phyloP scores from a whole-genome alignment of 2,329 filamentous ascomycete species.

The Corynespora cassiicola region DNA sequence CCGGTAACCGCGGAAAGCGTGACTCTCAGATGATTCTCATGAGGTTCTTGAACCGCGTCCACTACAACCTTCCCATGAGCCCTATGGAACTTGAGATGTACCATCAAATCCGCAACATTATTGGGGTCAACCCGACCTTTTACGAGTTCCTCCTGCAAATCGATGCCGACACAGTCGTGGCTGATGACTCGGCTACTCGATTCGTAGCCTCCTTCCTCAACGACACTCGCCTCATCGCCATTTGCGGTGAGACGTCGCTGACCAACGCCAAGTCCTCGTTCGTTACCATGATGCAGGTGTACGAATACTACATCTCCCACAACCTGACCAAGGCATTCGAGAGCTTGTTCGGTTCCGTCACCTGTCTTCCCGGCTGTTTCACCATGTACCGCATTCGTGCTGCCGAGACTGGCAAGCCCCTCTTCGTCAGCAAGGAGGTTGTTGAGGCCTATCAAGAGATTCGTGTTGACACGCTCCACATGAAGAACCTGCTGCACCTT shows the following conservation, averaged over 20 bases:
- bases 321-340: conserved; percentile 97
- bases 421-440: conserved; percentile 94
- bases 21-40: conserved; percentile 96
- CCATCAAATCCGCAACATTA: conserved; percentile 99
- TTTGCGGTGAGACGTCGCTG: conserved; percentile 94
- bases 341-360: conserved; percentile 97
- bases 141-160: conserved; percentile 99
- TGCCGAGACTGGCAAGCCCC: conserved; percentile 90
- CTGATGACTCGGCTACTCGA: conserved; percentile 89
- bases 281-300: conserved; percentile 99
- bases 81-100: conserved; percentile 97
- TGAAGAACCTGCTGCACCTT: conserved; percentile 96
- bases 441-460: conserved; percentile 89
- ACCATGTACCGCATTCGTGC: conserved; percentile 98
- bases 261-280: conserved; percentile 94
- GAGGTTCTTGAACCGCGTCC: conserved; percentile 97
- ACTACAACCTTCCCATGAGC: conserved; percentile 92
- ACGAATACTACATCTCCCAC: conserved; percentile 99
- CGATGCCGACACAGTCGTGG: conserved; percentile 94
- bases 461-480: conserved; percentile 95
- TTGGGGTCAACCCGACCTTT: conserved; percentile 94
- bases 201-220: conserved; percentile 92
- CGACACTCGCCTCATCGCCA: conserved; percentile 94
- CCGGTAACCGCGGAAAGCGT: conserved; percentile 97
- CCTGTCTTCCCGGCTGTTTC: conserved; percentile 98